Conservation (phyloP, 495 filamentous ascomycete species). For the Hypomontagnella submonticulosa region DNA sequence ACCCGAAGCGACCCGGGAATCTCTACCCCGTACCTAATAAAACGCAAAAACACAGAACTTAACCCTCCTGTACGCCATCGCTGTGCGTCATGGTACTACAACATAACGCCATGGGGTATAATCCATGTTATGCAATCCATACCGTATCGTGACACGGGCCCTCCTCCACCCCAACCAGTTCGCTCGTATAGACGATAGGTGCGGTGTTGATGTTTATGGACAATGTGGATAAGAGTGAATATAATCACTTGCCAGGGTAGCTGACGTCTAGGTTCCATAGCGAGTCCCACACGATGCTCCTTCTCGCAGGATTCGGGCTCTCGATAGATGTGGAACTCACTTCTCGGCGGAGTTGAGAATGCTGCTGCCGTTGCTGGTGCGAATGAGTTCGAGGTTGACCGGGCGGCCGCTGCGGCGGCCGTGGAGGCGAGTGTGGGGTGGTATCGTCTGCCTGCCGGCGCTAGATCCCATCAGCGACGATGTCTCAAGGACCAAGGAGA, state of each 20-base stretch:
- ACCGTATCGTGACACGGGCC: constrained; percentile 11
- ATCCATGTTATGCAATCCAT: constrained; percentile 25
- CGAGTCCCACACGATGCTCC: constrained; percentile 64
- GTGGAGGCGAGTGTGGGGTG: constrained; percentile 1
- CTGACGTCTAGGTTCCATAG: constrained; percentile 64
- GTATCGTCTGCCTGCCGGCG: constrained; percentile 34
- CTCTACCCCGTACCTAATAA: constrained; percentile 1
- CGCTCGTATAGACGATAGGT: not conserved
- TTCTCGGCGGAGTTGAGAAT: constrained; percentile 47
- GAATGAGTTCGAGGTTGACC: constrained; percentile 32
- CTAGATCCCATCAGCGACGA: constrained; percentile 49
- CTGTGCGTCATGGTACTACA: constrained; percentile 29
- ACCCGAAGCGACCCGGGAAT: constrained; percentile 14
- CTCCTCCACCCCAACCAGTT: not conserved
- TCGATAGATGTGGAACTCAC: constrained; percentile 45
- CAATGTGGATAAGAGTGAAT: not conserved
- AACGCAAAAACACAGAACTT: not conserved
- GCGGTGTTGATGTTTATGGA: constrained; percentile 5
- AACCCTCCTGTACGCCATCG: constrained; percentile 31
- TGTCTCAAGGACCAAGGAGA: constrained; percentile 47
- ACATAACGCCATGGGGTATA: constrained; percentile 9
- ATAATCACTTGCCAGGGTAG: constrained; percentile 50
- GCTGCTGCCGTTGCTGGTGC: constrained; percentile 31
- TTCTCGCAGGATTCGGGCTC: constrained; percentile 52
- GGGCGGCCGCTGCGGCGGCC: constrained; percentile 32